Evolutionary conservation across 2,329 filamentous ascomycete species (phyloP).

Genomic region (Colletotrichum filicis): DNA sequence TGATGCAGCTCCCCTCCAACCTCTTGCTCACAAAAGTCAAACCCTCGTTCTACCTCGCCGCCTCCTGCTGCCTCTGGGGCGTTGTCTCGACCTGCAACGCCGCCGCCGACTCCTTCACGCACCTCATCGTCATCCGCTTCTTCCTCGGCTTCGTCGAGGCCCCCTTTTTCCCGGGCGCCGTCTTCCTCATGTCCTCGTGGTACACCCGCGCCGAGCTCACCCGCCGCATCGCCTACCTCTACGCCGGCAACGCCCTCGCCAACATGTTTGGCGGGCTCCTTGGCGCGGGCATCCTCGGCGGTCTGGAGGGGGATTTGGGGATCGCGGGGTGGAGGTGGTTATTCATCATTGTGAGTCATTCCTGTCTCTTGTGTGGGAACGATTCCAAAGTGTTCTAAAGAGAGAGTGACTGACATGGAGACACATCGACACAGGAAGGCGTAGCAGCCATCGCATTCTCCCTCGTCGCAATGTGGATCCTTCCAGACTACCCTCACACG

Average conservation of each 20-base stretch:
- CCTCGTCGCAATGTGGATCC: slow-evolving; percentile 45
- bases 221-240: slow-evolving; percentile 58
- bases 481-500: slow-evolving; percentile 65
- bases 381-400: neutral
- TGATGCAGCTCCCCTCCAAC: slow-evolving; percentile 73
- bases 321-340: slow-evolving; percentile 44
- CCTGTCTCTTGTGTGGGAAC: neutral
- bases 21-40: slow-evolving; percentile 64
- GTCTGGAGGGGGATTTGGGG: slow-evolving; percentile 44
- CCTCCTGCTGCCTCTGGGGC: slow-evolving; percentile 56
- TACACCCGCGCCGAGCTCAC: slow-evolving; percentile 56
- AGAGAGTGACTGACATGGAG: neutral
- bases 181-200: slow-evolving; percentile 59
- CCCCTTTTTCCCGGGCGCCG: slow-evolving; percentile 60
- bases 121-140: slow-evolving; percentile 58
- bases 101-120: slow-evolving; percentile 52
- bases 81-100: slow-evolving; percentile 58
- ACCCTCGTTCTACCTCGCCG: slow-evolving; percentile 64
- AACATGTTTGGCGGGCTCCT: slow-evolving; percentile 63
- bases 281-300: slow-evolving; percentile 59
- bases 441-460: slow-evolving; percentile 52
- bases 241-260: slow-evolving; percentile 57
- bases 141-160: slow-evolving; percentile 56
- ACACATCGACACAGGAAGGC: slow-evolving; percentile 43
- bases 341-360: slow-evolving; percentile 41